Conservation (phyloP, 2,329 filamentous ascomycete genomes). For the Dryadomyces quercivorus region DNA sequence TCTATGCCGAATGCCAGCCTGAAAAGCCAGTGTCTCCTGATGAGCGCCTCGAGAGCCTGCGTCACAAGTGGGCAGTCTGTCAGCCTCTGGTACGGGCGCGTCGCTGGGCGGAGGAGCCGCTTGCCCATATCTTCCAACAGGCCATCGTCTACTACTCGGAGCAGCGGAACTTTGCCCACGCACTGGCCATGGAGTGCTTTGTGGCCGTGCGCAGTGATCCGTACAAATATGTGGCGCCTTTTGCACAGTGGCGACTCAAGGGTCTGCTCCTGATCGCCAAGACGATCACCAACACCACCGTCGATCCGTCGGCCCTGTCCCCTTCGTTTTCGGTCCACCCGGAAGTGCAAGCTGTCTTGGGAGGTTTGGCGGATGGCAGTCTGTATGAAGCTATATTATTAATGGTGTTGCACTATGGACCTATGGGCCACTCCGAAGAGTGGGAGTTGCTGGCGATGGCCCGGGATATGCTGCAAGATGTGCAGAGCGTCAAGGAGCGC, state of each 20-base stretch:
- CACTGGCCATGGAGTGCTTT: constrained; percentile 35
- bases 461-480: constrained; percentile 33
- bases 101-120: constrained; percentile 37
- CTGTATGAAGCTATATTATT: constrained; percentile 40
- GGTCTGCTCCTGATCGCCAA: constrained; percentile 38
- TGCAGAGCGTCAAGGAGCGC: constrained; percentile 32
- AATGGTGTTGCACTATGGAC: constrained; percentile 31
- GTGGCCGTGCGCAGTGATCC: constrained; percentile 35
- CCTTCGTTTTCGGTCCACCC: constrained; percentile 15
- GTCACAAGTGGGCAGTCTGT: constrained; percentile 24
- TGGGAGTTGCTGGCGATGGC: constrained; percentile 34
- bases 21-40: constrained; percentile 8
- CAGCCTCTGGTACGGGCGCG: constrained; percentile 22
- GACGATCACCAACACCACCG: constrained; percentile 36
- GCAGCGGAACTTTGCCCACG: constrained; percentile 26
- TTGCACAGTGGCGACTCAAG: constrained; percentile 37
- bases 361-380: constrained; percentile 37
- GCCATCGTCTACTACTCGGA: constrained; percentile 32
- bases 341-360: constrained; percentile 19
- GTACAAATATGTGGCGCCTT: constrained; percentile 35
- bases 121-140: constrained; percentile 32
- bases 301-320: constrained; percentile 13
- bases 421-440: constrained; percentile 28
- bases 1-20: constrained; percentile 18
- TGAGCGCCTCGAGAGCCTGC: constrained; percentile 16